Percentiles rank a stretch among this genome's conserved stretches.
Evolutionary conservation across 306 rosid genomes (phyloP).

Genomic region (Prunus armeniaca): DNA sequence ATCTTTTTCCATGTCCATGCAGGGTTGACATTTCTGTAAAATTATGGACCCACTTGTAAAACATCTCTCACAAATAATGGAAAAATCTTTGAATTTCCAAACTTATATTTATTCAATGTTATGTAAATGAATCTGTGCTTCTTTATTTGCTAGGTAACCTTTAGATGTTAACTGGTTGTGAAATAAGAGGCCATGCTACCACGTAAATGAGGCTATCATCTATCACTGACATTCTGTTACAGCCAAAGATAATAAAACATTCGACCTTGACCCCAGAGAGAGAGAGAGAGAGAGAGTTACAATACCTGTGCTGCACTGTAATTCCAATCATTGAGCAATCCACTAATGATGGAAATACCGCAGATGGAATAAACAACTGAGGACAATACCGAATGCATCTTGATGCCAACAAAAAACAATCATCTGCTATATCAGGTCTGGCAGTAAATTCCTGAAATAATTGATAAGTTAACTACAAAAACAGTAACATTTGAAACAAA

Average conservation of each 20-base stretch:
- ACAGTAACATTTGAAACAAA: constrained; percentile 15
- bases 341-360: constrained; percentile 79
- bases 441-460: constrained; percentile 91
- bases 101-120: background rate
- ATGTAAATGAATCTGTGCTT: no score
- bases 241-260: no score
- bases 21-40: background rate
- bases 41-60: background rate
- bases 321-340: constrained; percentile 96
- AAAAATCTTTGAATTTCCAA: background rate
- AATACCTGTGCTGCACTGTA: constrained; percentile 92
- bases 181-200: no score
- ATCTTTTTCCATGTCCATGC: no score
- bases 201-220: no score
- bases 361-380: constrained; percentile 86
- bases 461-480: constrained; percentile 17
- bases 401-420: constrained; percentile 94
- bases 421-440: constrained; percentile 99
- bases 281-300: constrained; percentile 2
- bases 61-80: background rate
- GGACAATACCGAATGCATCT: constrained; percentile 99
- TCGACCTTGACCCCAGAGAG: background rate
- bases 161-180: no score
- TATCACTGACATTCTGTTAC: no score
- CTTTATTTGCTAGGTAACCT: no score